Percentiles rank a stretch among this genome's conserved stretches.
Conservation (phyloP, 345 rosid genomes). For the Tarenaya hassleriana region DNA sequence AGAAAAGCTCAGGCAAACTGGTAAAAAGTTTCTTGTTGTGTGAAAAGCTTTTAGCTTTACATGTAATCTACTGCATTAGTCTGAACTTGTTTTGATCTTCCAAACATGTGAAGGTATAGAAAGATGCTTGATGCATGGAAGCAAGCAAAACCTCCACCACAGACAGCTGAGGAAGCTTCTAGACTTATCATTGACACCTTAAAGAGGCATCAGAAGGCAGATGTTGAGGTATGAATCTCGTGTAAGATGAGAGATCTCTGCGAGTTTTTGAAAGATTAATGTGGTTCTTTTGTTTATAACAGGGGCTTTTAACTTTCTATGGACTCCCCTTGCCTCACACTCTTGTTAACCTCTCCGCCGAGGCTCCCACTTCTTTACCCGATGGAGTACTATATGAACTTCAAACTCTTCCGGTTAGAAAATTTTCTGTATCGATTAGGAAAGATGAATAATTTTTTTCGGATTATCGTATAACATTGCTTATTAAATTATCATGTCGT, state of each 20-base stretch:
- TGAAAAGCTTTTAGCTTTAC: background rate
- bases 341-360: slow-evolving; percentile 31
- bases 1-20: slow-evolving; percentile 88
- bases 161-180: slow-evolving; percentile 59
- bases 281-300: slow-evolving; percentile 3
- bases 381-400: slow-evolving; percentile 51
- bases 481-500: slow-evolving; percentile 15
- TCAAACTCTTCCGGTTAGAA: slow-evolving; percentile 61
- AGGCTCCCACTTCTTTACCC: slow-evolving; percentile 40
- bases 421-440: background rate
- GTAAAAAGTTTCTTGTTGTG: slow-evolving; percentile 30
- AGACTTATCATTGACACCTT: slow-evolving; percentile 55
- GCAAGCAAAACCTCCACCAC: slow-evolving; percentile 64
- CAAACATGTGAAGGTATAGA: slow-evolving; percentile 54
- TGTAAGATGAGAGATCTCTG: background rate
- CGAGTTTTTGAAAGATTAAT: background rate
- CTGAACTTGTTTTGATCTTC: slow-evolving; percentile 1
- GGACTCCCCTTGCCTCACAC: slow-evolving; percentile 57
- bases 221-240: slow-evolving; percentile 70
- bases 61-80: background rate
- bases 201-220: slow-evolving; percentile 57
- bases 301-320: slow-evolving; percentile 83
- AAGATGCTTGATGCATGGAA: slow-evolving; percentile 79
- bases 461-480: slow-evolving; percentile 7
- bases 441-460: background rate